Percentiles rank a stretch among this genome's conserved stretches.
Conservation (phyloP, 176 grass and related monocot genomes). For the Otatea glauca region DNA sequence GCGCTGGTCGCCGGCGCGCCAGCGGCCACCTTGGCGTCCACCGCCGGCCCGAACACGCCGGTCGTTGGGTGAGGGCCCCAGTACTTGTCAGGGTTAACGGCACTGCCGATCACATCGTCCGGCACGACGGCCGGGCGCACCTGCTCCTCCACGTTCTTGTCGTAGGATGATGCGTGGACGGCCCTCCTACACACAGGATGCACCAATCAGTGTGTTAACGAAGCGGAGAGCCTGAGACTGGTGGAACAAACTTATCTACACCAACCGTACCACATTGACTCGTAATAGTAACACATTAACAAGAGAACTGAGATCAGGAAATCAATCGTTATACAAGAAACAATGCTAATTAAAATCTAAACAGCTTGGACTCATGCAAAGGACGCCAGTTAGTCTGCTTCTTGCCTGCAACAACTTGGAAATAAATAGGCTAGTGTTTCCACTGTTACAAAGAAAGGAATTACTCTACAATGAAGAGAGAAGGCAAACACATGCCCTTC, state of each 20-base stretch:
- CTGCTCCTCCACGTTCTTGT: conserved; percentile 95
- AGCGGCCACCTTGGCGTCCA: conserved; percentile 30
- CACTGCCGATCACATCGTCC: conserved; percentile 86
- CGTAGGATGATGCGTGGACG: conserved; percentile 79
- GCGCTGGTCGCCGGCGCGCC: conserved; percentile 28
- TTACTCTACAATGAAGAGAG: background rate
- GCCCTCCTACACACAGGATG: conserved; percentile 43
- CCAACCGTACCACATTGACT: background rate
- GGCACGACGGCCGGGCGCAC: conserved; percentile 74
- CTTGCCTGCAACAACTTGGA: background rate
- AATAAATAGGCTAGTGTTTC: background rate
- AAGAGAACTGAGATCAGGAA: background rate
- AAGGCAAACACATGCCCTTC: background rate
- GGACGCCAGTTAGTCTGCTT: background rate
- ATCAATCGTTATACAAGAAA: background rate
- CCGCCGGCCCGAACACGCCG: conserved; percentile 80
- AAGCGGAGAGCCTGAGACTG: background rate
- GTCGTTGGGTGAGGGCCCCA: conserved; percentile 85
- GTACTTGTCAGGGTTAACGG: conserved; percentile 70
- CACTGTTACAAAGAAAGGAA: background rate
- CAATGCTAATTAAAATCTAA: background rate
- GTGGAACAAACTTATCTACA: background rate
- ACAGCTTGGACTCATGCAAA: background rate
- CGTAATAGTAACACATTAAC: background rate
- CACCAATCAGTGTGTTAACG: background rate